These are phyloP conservation scores for Boletus reticulatus DNA, from an alignment of 768 basidiomycete species.

Conservation along the genomic window DNA sequence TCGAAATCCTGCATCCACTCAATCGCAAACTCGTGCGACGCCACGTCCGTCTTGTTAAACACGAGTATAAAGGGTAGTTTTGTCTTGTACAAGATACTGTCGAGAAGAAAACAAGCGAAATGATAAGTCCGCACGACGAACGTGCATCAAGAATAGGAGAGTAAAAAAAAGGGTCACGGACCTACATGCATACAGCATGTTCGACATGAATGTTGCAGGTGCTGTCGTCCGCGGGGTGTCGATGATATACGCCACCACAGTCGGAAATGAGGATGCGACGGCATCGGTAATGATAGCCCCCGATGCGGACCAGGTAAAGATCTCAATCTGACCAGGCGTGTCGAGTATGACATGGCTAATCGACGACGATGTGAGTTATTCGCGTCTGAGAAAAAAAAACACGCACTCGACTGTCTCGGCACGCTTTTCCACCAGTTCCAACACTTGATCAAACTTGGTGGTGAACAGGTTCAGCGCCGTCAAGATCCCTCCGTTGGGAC, in stretches of 20 bases:
- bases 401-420: constrained; percentile 85
- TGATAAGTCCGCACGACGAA: not conserved
- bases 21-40: constrained; percentile 85
- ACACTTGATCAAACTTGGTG: constrained; percentile 97
- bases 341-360: constrained; percentile 90
- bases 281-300: constrained; percentile 99
- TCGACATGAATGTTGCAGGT: constrained; percentile 98
- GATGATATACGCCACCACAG: constrained; percentile 95
- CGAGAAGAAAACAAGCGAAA: not conserved
- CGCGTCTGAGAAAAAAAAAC: not conserved
- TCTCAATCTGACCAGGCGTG: constrained; percentile 99
- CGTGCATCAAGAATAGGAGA: not conserved
- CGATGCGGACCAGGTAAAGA: constrained; percentile 99
- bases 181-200: constrained; percentile 99
- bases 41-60: constrained; percentile 97
- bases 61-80: constrained; percentile 96
- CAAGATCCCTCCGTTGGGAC: constrained; percentile 96
- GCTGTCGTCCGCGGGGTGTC: constrained; percentile 94
- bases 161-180: constrained; percentile 24
- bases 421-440: constrained; percentile 87
- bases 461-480: constrained; percentile 97
- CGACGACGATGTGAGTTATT: not conserved
- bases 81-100: constrained; percentile 95
- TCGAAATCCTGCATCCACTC: constrained; percentile 99
- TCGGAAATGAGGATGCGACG: constrained; percentile 87